Evolutionary conservation across 1,284 basidiomycete species (phyloP).

Genomic region (Ustilago nuda): DNA sequence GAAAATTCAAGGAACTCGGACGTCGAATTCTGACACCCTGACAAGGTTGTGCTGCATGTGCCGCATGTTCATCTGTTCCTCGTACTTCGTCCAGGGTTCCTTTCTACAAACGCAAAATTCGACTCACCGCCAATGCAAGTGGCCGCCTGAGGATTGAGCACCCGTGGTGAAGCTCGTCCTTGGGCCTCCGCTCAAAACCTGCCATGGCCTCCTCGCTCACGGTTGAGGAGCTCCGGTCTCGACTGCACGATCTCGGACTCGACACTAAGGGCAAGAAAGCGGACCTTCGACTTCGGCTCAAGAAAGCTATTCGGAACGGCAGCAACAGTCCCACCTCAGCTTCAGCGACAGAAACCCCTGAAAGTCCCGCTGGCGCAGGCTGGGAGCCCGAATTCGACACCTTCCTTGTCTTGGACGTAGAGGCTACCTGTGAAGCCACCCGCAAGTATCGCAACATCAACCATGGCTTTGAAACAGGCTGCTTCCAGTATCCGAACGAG

Average conservation of each 20-base stretch:
- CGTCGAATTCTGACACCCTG: constrained; percentile 5
- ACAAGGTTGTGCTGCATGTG: background rate
- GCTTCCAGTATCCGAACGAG: constrained; percentile 84
- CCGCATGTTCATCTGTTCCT: background rate
- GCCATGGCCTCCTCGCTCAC: constrained; percentile 42
- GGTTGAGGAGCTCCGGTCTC: constrained; percentile 46
- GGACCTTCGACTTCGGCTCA: constrained; percentile 52
- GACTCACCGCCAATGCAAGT: constrained; percentile 13
- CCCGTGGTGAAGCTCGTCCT: constrained; percentile 34
- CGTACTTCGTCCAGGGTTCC: background rate
- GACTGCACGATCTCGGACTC: constrained; percentile 58
- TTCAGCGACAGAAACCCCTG: background rate
- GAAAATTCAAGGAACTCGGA: constrained; percentile 33
- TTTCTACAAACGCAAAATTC: background rate
- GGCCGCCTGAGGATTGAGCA: constrained; percentile 38
- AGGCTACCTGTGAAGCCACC: constrained; percentile 80
- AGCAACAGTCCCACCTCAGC: constrained; percentile 18
- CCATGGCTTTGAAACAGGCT: constrained; percentile 40
- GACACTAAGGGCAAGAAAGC: constrained; percentile 66
- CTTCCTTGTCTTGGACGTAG: constrained; percentile 79
- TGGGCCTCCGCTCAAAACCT: constrained; percentile 10
- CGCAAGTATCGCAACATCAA: constrained; percentile 45
- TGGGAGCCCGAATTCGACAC: constrained; percentile 65
- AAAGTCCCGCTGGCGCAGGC: background rate
- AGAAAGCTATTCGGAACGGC: constrained; percentile 37